These are phyloP conservation scores for Drechslerella stenobrocha DNA, from an alignment of 2,329 filamentous ascomycete genomes.

Conservation along the genomic window DNA sequence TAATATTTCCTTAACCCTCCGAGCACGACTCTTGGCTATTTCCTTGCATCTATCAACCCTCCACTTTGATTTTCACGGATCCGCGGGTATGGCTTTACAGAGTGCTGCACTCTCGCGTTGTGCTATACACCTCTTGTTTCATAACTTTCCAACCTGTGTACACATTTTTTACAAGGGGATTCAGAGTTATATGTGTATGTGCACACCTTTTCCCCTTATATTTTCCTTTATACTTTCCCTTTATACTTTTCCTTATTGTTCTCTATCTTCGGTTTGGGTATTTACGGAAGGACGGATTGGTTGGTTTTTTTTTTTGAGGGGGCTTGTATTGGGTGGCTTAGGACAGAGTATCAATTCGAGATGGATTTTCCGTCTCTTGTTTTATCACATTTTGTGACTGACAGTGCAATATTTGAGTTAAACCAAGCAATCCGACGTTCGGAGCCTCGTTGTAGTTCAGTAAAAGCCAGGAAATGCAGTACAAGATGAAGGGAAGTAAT, in stretches of 20 bases:
- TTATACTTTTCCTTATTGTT: no score
- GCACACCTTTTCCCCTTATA: conserved; percentile 4
- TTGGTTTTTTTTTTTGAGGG: conserved; percentile 7
- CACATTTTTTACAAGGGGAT: neutral
- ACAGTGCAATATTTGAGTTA: no score
- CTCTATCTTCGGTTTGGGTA: conserved; percentile 21
- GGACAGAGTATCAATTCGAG: conserved; percentile 1
- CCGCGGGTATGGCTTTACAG: neutral
- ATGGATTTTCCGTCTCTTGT: neutral
- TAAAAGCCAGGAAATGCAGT: no score
- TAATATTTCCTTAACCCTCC: no score
- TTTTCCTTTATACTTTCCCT: no score
- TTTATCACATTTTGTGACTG: neutral
- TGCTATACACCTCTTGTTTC: neutral
- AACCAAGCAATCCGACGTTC: no score
- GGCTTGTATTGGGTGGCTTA: neutral
- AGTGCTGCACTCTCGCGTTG: neutral
- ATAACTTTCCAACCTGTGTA: conserved; percentile 1
- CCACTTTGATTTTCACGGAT: neutral
- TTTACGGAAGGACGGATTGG: conserved; percentile 22
- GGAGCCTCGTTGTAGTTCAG: no score
- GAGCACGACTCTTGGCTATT: no score
- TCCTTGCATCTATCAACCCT: no score
- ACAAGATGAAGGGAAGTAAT: no score
- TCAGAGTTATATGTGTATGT: neutral